phyloP scores from a whole-genome alignment of 345 rosid genomes.

The Viola odorata region DNA sequence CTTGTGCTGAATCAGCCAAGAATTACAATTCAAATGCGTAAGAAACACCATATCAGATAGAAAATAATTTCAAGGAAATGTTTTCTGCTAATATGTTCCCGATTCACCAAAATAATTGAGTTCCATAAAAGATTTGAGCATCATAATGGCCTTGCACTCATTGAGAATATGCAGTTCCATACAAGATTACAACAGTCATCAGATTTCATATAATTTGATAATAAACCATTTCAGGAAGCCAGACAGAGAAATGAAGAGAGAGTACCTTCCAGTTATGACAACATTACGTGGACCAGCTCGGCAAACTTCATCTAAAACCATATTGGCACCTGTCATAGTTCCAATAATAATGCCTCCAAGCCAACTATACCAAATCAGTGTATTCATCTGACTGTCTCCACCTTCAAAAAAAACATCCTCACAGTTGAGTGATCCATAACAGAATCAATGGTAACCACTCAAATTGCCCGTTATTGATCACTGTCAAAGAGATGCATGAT shows the following conservation, averaged over 20 bases:
- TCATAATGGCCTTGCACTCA: background rate
- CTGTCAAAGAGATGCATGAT: background rate
- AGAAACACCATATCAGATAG: background rate
- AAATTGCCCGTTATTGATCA: background rate
- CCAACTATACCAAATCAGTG: constrained; percentile 95
- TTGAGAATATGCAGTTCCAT: background rate
- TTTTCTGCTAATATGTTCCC: background rate
- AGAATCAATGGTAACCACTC: background rate
- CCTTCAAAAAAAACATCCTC: constrained; percentile 37
- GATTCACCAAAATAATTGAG: no score
- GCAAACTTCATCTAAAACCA: constrained; percentile 89
- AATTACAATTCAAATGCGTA: background rate
- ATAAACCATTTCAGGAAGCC: constrained; percentile 3
- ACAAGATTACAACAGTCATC: background rate
- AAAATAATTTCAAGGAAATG: background rate
- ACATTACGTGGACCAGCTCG: constrained; percentile 92
- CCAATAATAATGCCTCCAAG: constrained; percentile 92
- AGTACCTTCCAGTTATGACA: constrained; percentile 91
- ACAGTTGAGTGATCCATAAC: constrained; percentile 15
- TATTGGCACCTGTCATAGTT: constrained; percentile 87
- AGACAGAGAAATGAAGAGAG: background rate
- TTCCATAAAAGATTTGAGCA: background rate
- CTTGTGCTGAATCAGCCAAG: constrained; percentile 54
- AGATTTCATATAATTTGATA: background rate
- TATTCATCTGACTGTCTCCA: constrained; percentile 78